Conservation (phyloP, 1,284 basidiomycete genomes). For the Xanthoconium separans region DNA sequence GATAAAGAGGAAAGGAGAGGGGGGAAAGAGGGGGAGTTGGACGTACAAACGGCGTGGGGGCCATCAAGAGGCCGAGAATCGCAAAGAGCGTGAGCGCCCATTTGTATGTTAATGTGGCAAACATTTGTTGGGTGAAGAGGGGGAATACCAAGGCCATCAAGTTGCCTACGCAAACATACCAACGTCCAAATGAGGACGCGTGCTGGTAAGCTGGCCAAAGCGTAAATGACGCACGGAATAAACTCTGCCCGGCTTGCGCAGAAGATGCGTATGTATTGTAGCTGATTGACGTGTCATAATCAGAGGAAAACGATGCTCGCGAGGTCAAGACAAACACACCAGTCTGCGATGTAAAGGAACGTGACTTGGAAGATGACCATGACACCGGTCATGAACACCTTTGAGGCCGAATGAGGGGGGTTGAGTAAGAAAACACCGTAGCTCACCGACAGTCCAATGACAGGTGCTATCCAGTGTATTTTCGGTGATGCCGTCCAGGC, state of each 20-base stretch:
- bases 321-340: slow-evolving; percentile 39
- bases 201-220: not conserved
- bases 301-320: not conserved
- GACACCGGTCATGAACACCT: slow-evolving; percentile 54
- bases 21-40: not conserved
- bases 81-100: slow-evolving; percentile 73
- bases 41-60: slow-evolving; percentile 65
- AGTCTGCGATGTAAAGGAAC: slow-evolving; percentile 73
- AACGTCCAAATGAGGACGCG: not conserved
- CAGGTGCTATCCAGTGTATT: slow-evolving; percentile 42
- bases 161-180: slow-evolving; percentile 44
- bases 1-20: not conserved
- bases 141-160: slow-evolving; percentile 58
- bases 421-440: not conserved
- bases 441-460: slow-evolving; percentile 42
- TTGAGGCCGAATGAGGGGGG: slow-evolving; percentile 16
- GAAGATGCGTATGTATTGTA: slow-evolving; percentile 75
- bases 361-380: slow-evolving; percentile 63
- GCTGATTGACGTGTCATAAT: slow-evolving; percentile 31
- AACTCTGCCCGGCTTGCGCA: slow-evolving; percentile 72
- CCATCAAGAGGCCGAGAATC: slow-evolving; percentile 54
- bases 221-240: slow-evolving; percentile 48
- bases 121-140: slow-evolving; percentile 64
- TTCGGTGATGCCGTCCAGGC: slow-evolving; percentile 39
- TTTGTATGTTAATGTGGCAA: slow-evolving; percentile 54